Conservation (phyloP, 768 basidiomycete species). For the Cubamyces sp. region DNA sequence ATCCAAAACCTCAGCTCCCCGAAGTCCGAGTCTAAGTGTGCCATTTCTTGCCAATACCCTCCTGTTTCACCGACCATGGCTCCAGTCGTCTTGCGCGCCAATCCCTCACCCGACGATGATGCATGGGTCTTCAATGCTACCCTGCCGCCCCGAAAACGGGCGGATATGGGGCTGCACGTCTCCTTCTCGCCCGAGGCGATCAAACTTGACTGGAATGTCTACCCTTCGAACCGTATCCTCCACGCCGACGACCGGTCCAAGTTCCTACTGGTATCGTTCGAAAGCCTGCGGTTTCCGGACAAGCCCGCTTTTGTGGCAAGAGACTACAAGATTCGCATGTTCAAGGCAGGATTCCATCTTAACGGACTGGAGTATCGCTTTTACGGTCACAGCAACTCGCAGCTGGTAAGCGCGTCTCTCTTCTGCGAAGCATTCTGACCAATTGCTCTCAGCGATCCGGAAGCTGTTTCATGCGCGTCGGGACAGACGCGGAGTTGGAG, state of each 20-base stretch:
- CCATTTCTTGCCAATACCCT: neutral
- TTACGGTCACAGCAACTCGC: conserved; percentile 74
- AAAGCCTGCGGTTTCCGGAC: conserved; percentile 57
- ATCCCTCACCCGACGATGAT: conserved; percentile 52
- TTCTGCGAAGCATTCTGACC: neutral
- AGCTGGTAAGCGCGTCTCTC: conserved; percentile 47
- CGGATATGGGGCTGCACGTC: conserved; percentile 50
- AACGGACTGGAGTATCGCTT: conserved; percentile 68
- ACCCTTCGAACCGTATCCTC: conserved; percentile 63
- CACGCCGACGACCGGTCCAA: conserved; percentile 58
- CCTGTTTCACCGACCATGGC: conserved; percentile 34
- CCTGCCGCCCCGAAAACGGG: conserved; percentile 5
- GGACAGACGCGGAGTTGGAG: conserved; percentile 61
- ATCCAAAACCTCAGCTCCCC: neutral
- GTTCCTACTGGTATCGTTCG: conserved; percentile 60
- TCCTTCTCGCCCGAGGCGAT: conserved; percentile 54
- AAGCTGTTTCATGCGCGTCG: conserved; percentile 65
- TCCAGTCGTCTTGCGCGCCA: conserved; percentile 42
- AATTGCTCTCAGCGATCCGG: conserved; percentile 50
- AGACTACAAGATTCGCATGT: conserved; percentile 60
- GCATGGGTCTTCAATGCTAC: conserved; percentile 51
- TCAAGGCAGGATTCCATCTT: conserved; percentile 58
- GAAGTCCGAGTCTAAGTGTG: neutral
- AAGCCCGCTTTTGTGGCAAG: conserved; percentile 48
- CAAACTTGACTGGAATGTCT: conserved; percentile 50